A percentile compares a stretch with the other conserved stretches of the same genome.
phyloP scores from a whole-genome alignment of 1,139 yeast species.

The Williopsis jadinii region DNA sequence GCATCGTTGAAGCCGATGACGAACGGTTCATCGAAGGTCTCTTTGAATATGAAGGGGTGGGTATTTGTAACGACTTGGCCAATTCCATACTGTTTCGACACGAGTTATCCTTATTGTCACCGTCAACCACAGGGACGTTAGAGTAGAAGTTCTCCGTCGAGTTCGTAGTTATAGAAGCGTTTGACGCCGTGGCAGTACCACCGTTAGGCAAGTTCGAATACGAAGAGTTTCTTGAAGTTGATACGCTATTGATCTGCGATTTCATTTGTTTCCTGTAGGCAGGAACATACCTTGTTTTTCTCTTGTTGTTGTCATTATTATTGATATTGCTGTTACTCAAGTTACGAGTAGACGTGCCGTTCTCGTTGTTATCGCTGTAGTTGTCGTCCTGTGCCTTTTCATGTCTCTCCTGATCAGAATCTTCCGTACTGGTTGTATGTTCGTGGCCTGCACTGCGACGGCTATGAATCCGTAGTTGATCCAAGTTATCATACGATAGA shows the following conservation, averaged over 20 bases:
- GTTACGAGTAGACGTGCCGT: not conserved
- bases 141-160: conserved; percentile 20
- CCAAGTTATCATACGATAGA: conserved; percentile 25
- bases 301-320: conserved; percentile 2
- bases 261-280: conserved; percentile 31
- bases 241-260: conserved; percentile 17
- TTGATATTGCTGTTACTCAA: no score
- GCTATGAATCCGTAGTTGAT: conserved; percentile 15
- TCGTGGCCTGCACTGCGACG: conserved; percentile 3
- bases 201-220: conserved; percentile 16
- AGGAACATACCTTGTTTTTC: conserved; percentile 26
- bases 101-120: conserved; percentile 3
- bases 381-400: conserved; percentile 3
- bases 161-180: conserved; percentile 28
- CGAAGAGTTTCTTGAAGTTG: conserved; percentile 22
- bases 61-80: conserved; percentile 20
- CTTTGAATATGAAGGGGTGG: conserved; percentile 19
- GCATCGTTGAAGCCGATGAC: conserved; percentile 8
- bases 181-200: conserved; percentile 21
- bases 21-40: conserved; percentile 15
- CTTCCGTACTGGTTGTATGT: not conserved
- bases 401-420: conserved; percentile 7
- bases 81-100: conserved; percentile 14
- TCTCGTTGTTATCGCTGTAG: not conserved
- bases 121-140: conserved; percentile 18